Conservation (phyloP, 164 flowering plant genomes). For the Aristolochia contorta region DNA sequence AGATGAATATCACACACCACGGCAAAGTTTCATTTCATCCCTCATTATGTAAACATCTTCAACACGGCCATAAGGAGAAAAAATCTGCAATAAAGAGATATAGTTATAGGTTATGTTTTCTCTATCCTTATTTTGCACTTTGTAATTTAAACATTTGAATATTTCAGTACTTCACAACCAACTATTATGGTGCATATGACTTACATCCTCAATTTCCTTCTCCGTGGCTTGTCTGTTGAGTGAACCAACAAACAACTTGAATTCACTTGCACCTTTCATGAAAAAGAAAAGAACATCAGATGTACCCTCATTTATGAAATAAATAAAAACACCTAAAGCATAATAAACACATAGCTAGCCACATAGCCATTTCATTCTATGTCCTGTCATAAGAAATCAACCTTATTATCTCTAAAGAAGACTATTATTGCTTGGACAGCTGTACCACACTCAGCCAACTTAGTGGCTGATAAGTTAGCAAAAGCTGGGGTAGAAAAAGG, state of each 20-base stretch:
- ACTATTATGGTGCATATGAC: not conserved
- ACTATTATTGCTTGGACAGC: too few species aligned
- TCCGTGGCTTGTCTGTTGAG: slow-evolving; percentile 82
- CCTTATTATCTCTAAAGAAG: too few species aligned
- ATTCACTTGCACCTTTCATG: slow-evolving; percentile 69
- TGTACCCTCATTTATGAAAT: not conserved
- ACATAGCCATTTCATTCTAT: too few species aligned
- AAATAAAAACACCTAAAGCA: not conserved
- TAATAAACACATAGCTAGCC: too few species aligned
- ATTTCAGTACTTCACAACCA: not conserved
- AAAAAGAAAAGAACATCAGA: slow-evolving; percentile 1
- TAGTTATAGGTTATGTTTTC: not conserved
- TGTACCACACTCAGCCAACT: too few species aligned
- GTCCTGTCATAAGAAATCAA: too few species aligned
- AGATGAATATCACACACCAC: slow-evolving; percentile 47
- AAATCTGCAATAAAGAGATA: slow-evolving; percentile 40
- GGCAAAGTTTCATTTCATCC: slow-evolving; percentile 79
- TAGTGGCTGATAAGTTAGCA: too few species aligned
- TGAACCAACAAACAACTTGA: slow-evolving; percentile 92
- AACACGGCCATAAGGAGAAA: slow-evolving; percentile 76
- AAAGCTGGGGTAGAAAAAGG: too few species aligned
- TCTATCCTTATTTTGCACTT: not conserved
- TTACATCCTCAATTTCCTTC: slow-evolving; percentile 84
- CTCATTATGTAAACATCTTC: slow-evolving; percentile 99
- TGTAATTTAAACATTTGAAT: not conserved